Evolutionary conservation across 176 grass and related monocot genomes (phyloP), one percentile per base, ranked within the genome.

Genomic region (Triticum dicoccoides): DNA sequence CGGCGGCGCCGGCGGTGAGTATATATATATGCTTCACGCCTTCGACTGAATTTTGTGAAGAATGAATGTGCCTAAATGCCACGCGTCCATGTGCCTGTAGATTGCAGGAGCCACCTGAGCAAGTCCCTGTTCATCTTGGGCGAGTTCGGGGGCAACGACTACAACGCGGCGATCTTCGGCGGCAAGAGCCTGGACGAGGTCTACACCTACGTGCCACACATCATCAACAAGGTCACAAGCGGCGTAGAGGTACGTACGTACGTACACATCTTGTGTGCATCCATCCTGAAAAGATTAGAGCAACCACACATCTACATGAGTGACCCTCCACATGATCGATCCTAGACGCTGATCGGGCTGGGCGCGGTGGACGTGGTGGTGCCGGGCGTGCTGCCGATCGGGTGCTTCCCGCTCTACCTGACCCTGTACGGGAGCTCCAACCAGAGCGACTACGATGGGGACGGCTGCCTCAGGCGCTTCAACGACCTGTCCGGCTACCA

Each of bases 91-190:
- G 0, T 44, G 8, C 9, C 2, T 58, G 29, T 10, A 96, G 94
- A 93, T 34, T 96, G 94, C 89, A 88, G 79, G 80, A 88, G 65
- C 51, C 88, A 88, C 80, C 82, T 94, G 4, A 84, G 73, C 45
- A 92, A 66, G 0, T 96, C 89, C 0, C 65, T 96, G 8, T 88
- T 96, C 82, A 79, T 96, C 42, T 17, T 93, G 0, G 94, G 94
- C 61, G 94, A 93, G 83, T 96, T 96, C 25, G 91, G 94, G 11
- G 91, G 91, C 10, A 94, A 98, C 87, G 93, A 98, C 82, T 98
- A 98, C 89, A 95, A 95, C 83, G 88, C 93, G 3, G 69, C 88
- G 1, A 44, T 95, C 21, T 95, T 98, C 83, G 63, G 56, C 30
- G 90, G 96, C 52, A 69, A 78, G 86, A 68, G 85, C 56, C 38